Base-by-base conservation (phyloP, 495 filamentous ascomycete species). In the Lasiosphaeris hirsuta region DNA sequence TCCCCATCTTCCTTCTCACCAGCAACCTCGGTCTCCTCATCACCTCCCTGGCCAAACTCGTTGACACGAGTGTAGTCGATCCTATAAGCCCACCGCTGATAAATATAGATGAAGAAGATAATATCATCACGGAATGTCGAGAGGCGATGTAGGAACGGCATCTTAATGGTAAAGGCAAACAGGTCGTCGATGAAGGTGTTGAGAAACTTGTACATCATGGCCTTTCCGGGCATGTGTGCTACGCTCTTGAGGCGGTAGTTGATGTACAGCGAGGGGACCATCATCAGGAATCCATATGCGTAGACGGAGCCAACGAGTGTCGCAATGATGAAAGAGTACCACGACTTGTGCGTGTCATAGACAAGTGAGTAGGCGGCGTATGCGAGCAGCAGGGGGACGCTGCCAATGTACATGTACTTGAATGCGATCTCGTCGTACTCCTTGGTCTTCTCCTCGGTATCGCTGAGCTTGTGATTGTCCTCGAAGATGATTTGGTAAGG, bases 91-190 rank as follows among this genome's bases (percentile, higher is more conserved):
- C 84, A 98, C 56, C 86, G 81, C 72, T 98, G 94, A 73, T 98
- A 98, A n/a, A 98, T 62, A 71, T 96, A 97, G 51, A 98, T 81
- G 70, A 98, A 98, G 81, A 97, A 98, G 66, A 98, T 97, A 51
- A 98, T 82, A 67, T 98, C 94, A 64, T 98, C 94, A 49, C 94
- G 80, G 57, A 98, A 78, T 10, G 95, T 97, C 0, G 95, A 92
- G 40, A 98, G 78, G n/a, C 94, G 84, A 70, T 98, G 95, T 35
- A 97, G 81, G 63, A 89, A 88, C 2, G 94, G 94, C 94, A 98
- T 98, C 76, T 97, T 97, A 73, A 98, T 96, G 13, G 94, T 97
- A 67, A 96, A 98, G 10, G 94, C 94, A 65, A 98, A 98, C 34
- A 98, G 80, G 55, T 69, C 74, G 67, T 82, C 78, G 63, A 83